phyloP scores from a whole-genome alignment of 2,329 filamentous ascomycete genomes.

The Talaromyces sp. region DNA sequence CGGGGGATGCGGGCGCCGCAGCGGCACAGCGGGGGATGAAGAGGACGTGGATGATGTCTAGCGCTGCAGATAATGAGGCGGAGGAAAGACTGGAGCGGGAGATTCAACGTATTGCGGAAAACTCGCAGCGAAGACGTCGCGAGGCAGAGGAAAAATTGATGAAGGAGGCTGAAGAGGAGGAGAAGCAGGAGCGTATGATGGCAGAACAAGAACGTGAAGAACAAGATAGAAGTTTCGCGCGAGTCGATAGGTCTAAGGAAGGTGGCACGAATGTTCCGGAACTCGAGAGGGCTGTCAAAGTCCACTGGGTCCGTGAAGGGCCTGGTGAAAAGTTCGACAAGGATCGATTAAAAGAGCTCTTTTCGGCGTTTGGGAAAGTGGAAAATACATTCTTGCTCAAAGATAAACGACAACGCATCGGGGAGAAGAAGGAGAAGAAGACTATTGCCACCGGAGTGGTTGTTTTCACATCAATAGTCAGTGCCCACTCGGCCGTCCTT shows the following conservation, averaged over 20 bases:
- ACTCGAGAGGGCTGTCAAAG: constrained; percentile 56
- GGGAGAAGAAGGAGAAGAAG: constrained; percentile 51
- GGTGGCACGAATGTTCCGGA: constrained; percentile 47
- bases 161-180: constrained; percentile 45
- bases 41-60: constrained; percentile 34
- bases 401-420: constrained; percentile 53
- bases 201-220: constrained; percentile 42
- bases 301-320: constrained; percentile 54
- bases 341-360: constrained; percentile 46
- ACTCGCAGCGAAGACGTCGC: constrained; percentile 50
- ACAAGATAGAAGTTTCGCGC: constrained; percentile 30
- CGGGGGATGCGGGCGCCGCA: constrained; percentile 32
- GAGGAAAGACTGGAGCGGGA: constrained; percentile 52
- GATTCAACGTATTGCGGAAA: constrained; percentile 52
- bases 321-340: constrained; percentile 47
- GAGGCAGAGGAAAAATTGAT: constrained; percentile 48
- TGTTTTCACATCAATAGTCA: constrained; percentile 56
- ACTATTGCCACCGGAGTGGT: constrained; percentile 53
- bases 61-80: constrained; percentile 39
- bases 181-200: constrained; percentile 38
- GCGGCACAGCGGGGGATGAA: constrained; percentile 51
- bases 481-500: constrained; percentile 55
- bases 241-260: constrained; percentile 35
- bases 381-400: constrained; percentile 55
- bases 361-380: constrained; percentile 55